Base-by-base conservation (phyloP, 805 yeast species). In the Candida sanyiensis region DNA sequence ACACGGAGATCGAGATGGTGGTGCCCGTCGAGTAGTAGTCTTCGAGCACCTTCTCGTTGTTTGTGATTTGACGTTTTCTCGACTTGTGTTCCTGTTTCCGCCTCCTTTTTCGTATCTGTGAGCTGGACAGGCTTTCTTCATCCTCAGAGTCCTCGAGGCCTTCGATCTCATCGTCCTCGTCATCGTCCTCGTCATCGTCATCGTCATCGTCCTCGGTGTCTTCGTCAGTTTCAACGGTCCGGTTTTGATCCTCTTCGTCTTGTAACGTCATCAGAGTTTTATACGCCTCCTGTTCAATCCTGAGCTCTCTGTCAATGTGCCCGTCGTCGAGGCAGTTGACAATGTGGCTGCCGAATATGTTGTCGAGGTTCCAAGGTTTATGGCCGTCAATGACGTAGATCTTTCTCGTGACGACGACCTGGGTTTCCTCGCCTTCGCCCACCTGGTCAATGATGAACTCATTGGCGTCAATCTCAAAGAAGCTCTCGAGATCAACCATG, bases 351-450 rank as follows among this genome's bases (percentile, higher is more conserved):
- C 95, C 96, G 67, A 84, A 89, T 33, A 93, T 54, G 56, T 93
- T 93, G 57, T 89, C 96, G 47, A 93, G 65, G 61, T 89, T 89
- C 97, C 98, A 93, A 4, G 98, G 99, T 47, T 97, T 67, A 48
- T 84, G 93, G 3, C 95, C 88, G 61, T 93, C 99, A 40, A 93
- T 70, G 9, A 94, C 74, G 52, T 86, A 94, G 3, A 90, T 73
- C 40, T 70, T 75, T 46, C 93, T 70, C 34, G 63, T 71, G 28
- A 70, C 57, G 32, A 57, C 53, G 24, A 65, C 45, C 31, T 45
- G 54, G 7, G 45, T 56, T 20, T 53, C 58, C 25, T 39, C 57
- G 17, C 39, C 43, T 15, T 44, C 55, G 3, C 21, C 36, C 3
- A 31, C 16, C 26, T 31, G 36, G 4, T 39, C 43, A 21, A 15